Conservation (phyloP, 768 basidiomycete genomes). For the Sporobolomyces pararoseus region DNA sequence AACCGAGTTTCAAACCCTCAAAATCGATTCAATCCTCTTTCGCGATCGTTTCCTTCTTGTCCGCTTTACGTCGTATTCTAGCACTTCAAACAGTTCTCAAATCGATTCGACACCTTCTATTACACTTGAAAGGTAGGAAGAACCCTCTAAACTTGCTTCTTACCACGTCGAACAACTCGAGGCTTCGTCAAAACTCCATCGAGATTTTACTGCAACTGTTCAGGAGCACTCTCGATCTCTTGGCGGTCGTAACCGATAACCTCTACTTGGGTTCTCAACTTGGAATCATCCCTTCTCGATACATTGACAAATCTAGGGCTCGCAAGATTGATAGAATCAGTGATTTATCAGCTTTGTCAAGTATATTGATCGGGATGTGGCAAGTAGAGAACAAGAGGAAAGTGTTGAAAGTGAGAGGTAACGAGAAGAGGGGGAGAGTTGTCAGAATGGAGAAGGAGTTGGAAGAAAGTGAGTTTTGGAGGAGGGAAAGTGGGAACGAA, state of each 20-base stretch:
- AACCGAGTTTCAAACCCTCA: background rate
- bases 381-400: background rate
- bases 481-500: background rate
- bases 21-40: background rate
- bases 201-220: background rate
- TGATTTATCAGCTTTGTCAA: background rate
- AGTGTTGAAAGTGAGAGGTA: background rate
- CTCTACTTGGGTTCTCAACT: conserved; percentile 14
- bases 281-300: background rate
- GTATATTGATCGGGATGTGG: background rate
- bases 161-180: background rate
- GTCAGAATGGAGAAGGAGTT: background rate
- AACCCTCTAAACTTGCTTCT: no score
- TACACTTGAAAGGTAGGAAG: no score
- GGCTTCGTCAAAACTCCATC: background rate
- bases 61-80: background rate
- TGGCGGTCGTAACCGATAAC: conserved; percentile 9
- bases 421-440: background rate
- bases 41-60: background rate
- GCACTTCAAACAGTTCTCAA: background rate
- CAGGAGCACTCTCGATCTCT: background rate
- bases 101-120: background rate
- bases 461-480: conserved; percentile 25
- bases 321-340: background rate
- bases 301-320: background rate